A percentile compares a stretch with the other conserved stretches of the same genome.
These are phyloP conservation scores for Suhomyces vadensis DNA, from an alignment of 805 yeast genomes.

Conservation along the genomic window DNA sequence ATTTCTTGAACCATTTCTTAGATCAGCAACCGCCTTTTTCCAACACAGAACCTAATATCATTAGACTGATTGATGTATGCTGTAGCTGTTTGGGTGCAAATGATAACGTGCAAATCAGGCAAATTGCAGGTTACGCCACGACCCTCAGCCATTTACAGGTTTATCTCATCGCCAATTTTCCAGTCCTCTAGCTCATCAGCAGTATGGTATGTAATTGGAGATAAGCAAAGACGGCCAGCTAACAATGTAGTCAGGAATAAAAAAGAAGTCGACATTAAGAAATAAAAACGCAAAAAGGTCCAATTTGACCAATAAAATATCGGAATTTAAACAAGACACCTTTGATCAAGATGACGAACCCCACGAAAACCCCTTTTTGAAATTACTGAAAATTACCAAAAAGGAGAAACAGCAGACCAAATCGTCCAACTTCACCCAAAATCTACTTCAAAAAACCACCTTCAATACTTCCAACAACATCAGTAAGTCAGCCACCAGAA, in stretches of 20 bases:
- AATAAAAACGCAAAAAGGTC: constrained; percentile 29
- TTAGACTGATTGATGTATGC: too few relatives aligned
- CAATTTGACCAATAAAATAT: constrained; percentile 26
- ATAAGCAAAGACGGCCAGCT: neutral
- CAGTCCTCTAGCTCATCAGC: neutral
- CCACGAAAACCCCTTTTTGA: constrained; percentile 50
- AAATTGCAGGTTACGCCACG: constrained; percentile 2
- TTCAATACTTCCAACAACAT: constrained; percentile 46
- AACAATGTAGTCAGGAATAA: constrained; percentile 25
- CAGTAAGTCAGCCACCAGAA: constrained; percentile 64
- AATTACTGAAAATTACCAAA: constrained; percentile 52
- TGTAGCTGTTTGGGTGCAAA: constrained; percentile 3
- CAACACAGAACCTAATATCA: too few relatives aligned
- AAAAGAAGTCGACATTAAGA: constrained; percentile 38
- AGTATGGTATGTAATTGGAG: constrained; percentile 7
- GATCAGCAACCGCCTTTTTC: too few relatives aligned
- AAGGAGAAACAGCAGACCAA: constrained; percentile 50
- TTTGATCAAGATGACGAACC: constrained; percentile 10
- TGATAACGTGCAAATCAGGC: neutral
- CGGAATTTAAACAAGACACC: constrained; percentile 25
- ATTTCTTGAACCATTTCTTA: too few relatives aligned
- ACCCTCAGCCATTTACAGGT: neutral
- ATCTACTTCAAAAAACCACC: constrained; percentile 27
- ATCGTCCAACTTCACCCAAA: constrained; percentile 37
- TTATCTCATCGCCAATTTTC: constrained; percentile 5